Base-by-base conservation (phyloP, 148 eudicot species). In the Rhododendron kiyosumense region DNA sequence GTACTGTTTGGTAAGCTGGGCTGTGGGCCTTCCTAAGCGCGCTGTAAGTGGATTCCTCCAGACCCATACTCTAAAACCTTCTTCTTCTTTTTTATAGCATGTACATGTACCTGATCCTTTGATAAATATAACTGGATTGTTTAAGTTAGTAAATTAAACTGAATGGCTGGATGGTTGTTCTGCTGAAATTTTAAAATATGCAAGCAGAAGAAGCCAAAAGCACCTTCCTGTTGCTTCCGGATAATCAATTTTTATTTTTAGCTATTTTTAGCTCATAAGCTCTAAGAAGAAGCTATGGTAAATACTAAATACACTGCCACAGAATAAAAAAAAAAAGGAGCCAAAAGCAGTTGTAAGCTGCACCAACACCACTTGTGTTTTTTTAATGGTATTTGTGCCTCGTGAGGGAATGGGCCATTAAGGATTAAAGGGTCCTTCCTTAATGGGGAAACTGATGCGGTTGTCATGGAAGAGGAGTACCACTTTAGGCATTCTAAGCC, bases 21-120 rank as follows among this genome's bases (percentile, higher is more conserved):
- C 92, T 26, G 98, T 95, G 52, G 98, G 99, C 87, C 99, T 97
- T 85, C 99, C 99, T 11, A 95, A 97, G 89, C 94, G 99, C 57
- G 98, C 99, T 92, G 99, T 97, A 89, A 97, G 99, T 93, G 32
- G 46, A 9, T 54, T 73, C 30, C 52, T 81, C 80, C 43, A 28
- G 13, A 30, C 61, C 78, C 48, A n/a, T 65, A 14, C 51, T 63
- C 54, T 59, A 24, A 75, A 22, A 52, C 45, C 45, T 6, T 6
- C 5, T 41, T 41, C 22, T 26, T 18, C 0, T 5, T 34, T 36
- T 26, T 10, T 65, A 26, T n/a, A 10, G 14, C 32, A n/a, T 26
- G 74, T 67, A n/a, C n/a, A n/a, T n/a, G 2, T 26, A 67, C 71
- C 30, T 65, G 32, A 65, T 65, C 1, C 4, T 65, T 65, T n/a